These are phyloP conservation scores for Pythium phragmitis DNA, from an alignment of 352 stramenopile genomes.

Conservation along the genomic window DNA sequence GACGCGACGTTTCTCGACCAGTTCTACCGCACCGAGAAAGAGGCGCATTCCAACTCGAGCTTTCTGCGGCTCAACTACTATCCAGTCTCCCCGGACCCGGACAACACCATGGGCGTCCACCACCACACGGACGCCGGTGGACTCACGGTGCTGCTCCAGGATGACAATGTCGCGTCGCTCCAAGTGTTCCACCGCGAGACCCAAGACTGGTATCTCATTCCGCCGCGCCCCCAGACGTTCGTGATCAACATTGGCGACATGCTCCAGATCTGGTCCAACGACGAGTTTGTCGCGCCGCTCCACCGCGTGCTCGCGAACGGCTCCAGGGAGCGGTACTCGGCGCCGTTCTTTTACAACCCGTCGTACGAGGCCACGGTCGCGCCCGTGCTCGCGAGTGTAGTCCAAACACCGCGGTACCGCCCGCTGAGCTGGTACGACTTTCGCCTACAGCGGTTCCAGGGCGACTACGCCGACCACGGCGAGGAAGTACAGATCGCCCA, in stretches of 20 bases:
- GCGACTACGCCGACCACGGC: slow-evolving; percentile 90
- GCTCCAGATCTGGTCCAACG: slow-evolving; percentile 61
- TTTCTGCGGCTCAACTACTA: slow-evolving; percentile 94
- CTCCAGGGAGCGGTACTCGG: slow-evolving; percentile 42
- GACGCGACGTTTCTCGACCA: slow-evolving; percentile 53
- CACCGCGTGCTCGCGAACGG: slow-evolving; percentile 51
- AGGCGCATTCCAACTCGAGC: slow-evolving; percentile 67
- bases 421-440: slow-evolving; percentile 90
- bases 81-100: slow-evolving; percentile 51
- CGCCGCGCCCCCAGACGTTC: slow-evolving; percentile 42
- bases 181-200: slow-evolving; percentile 53
- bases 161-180: slow-evolving; percentile 56
- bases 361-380: slow-evolving; percentile 58
- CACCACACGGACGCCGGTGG: slow-evolving; percentile 63
- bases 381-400: slow-evolving; percentile 48
- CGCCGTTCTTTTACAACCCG: slow-evolving; percentile 70
- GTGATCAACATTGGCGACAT: slow-evolving; percentile 71
- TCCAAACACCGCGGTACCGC: slow-evolving; percentile 55
- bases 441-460: slow-evolving; percentile 81
- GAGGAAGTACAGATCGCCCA: slow-evolving; percentile 92
- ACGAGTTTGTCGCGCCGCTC: slow-evolving; percentile 46
- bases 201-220: slow-evolving; percentile 50
- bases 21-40: slow-evolving; percentile 42
- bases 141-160: slow-evolving; percentile 62
- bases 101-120: slow-evolving; percentile 53